Evolutionary conservation across 257 asterid species (phyloP).

Genomic region (Rubia yunnanensis): DNA sequence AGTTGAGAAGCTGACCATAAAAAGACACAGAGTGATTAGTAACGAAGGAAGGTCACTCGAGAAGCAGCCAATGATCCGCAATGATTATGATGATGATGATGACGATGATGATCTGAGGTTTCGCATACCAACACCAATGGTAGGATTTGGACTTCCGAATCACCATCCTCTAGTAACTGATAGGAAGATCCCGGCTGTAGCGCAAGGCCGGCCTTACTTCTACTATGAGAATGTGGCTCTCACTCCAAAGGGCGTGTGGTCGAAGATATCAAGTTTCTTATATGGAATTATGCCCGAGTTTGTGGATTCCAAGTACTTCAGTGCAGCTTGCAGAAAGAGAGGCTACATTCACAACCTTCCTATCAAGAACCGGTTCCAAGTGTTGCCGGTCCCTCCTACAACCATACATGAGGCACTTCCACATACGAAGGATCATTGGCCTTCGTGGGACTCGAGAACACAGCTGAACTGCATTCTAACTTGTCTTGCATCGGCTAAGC

Average conservation of each 20-base stretch:
- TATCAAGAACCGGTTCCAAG: neutral
- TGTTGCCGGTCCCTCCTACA: no score
- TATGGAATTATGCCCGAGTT: neutral
- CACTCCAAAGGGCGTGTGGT: neutral
- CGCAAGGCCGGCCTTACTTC: neutral
- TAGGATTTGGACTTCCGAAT: neutral
- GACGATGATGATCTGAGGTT: neutral
- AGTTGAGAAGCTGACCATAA: conserved; percentile 22
- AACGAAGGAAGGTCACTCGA: neutral
- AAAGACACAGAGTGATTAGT: neutral
- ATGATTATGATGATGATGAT: no score
- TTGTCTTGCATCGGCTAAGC: no score
- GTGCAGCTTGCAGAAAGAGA: neutral
- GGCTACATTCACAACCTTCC: neutral
- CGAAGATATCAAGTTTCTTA: neutral
- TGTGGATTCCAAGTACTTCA: neutral
- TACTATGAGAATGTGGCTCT: neutral
- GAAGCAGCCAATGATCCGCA: neutral
- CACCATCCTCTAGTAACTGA: neutral
- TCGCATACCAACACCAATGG: neutral
- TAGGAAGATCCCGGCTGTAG: neutral
- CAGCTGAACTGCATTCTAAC: no score
- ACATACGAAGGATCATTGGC: no score
- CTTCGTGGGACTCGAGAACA: no score
- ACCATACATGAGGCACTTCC: no score